phyloP scores from a whole-genome alignment of 805 yeast genomes.

The Candida ortonii region DNA sequence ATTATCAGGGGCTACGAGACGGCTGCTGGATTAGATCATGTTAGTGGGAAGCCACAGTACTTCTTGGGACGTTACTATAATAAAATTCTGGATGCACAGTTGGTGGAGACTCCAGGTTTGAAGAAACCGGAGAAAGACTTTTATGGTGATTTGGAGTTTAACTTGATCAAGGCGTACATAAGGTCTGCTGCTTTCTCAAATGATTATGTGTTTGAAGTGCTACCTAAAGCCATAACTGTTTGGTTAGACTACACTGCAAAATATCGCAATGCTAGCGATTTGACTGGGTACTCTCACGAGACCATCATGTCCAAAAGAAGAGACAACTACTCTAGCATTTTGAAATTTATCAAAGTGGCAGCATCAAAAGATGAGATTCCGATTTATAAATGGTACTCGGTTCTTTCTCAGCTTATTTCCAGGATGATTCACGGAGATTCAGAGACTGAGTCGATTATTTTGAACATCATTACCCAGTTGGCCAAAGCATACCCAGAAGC shows the following conservation, averaged over 20 bases:
- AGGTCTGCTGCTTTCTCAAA: constrained; percentile 61
- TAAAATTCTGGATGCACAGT: constrained; percentile 68
- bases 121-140: constrained; percentile 30
- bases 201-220: constrained; percentile 70
- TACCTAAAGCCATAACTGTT: constrained; percentile 85
- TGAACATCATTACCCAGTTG: constrained; percentile 55
- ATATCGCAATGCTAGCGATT: constrained; percentile 27
- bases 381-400: constrained; percentile 70
- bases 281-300: constrained; percentile 27
- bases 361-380: constrained; percentile 45
- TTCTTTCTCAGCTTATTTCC: constrained; percentile 81
- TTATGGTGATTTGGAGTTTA: constrained; percentile 52
- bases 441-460: constrained; percentile 53
- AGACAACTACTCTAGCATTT: constrained; percentile 43
- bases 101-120: constrained; percentile 27
- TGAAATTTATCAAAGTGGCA: constrained; percentile 43
- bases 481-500: constrained; percentile 71
- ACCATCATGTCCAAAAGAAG: constrained; percentile 30
- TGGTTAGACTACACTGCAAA: constrained; percentile 78
- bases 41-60: constrained; percentile 73
- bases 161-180: constrained; percentile 54
- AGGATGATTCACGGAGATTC: constrained; percentile 65
- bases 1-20: constrained; percentile 67
- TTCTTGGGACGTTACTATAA: constrained; percentile 76
- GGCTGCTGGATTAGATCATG: constrained; percentile 51